These are phyloP conservation scores for Dryas alaskensis DNA, from an alignment of 306 rosid species.

Conservation along the genomic window DNA sequence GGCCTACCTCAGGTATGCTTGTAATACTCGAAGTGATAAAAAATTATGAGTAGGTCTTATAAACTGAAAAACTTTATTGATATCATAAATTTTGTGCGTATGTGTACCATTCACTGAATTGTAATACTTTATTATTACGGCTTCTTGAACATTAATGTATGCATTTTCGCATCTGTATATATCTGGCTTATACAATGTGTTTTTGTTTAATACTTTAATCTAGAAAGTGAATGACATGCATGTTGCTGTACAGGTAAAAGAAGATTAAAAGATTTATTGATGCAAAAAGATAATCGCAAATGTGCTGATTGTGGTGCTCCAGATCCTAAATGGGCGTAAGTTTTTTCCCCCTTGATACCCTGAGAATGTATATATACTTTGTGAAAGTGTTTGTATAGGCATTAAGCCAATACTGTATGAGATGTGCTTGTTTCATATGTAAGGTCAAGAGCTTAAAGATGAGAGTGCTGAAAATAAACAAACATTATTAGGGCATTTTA, in stretches of 20 bases:
- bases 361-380: conserved; percentile 1
- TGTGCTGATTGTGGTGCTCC: conserved; percentile 96
- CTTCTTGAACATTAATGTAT: not conserved
- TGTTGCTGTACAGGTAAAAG: conserved; percentile 64
- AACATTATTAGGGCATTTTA: conserved; percentile 2
- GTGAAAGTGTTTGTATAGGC: conserved; percentile 5
- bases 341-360: conserved; percentile 12
- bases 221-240: conserved; percentile 26
- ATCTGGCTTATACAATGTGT: not conserved
- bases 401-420: not conserved
- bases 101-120: not conserved
- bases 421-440: conserved; percentile 18
- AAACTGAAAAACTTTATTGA: not conserved
- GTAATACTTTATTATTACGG: not conserved
- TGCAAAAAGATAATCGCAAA: conserved; percentile 66
- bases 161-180: not conserved
- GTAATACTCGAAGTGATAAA: conserved; percentile 1
- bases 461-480: not conserved
- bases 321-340: conserved; percentile 99
- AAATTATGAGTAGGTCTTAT: not conserved
- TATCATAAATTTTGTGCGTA: too few relatives aligned
- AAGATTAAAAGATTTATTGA: conserved; percentile 67
- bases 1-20: conserved; percentile 67
- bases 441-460: not conserved
- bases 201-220: conserved; percentile 23